A percentile compares a stretch with the other conserved stretches of the same genome.
phyloP scores from a whole-genome alignment of 2,329 filamentous ascomycete species.

The Penicillium sp. region DNA sequence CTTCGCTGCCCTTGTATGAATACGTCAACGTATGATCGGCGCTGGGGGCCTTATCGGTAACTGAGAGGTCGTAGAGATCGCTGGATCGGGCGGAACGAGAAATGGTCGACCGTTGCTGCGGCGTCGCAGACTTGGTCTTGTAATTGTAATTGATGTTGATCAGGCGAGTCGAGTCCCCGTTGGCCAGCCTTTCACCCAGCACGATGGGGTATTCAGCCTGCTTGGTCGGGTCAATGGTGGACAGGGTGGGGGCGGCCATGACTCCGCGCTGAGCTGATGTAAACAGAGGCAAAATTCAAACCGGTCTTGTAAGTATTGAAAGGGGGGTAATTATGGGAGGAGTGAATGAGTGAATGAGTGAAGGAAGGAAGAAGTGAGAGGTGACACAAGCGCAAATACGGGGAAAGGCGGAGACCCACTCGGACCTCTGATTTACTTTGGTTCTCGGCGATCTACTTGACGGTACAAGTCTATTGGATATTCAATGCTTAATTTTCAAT shows the following conservation, averaged over 20 bases:
- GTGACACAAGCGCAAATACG: slow-evolving; percentile 10
- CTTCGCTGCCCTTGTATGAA: slow-evolving; percentile 42
- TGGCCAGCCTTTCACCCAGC: slow-evolving; percentile 43
- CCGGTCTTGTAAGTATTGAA: neutral
- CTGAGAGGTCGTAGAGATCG: slow-evolving; percentile 41
- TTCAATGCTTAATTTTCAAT: neutral
- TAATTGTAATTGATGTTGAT: slow-evolving; percentile 48
- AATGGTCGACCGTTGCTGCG: slow-evolving; percentile 40
- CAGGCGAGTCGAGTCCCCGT: slow-evolving; percentile 25
- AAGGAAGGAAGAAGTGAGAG: neutral
- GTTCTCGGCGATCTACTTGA: neutral
- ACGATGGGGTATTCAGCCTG: slow-evolving; percentile 48
- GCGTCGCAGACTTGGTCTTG: slow-evolving; percentile 43
- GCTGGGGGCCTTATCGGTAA: slow-evolving; percentile 43
- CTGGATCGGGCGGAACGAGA: slow-evolving; percentile 32
- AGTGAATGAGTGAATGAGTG: neutral
- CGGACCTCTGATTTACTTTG: neutral
- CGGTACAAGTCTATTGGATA: neutral
- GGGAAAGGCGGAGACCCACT: slow-evolving; percentile 20
- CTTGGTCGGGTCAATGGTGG: slow-evolving; percentile 44
- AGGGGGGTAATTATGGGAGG: neutral
- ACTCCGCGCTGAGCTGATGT: slow-evolving; percentile 9
- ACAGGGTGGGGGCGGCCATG: slow-evolving; percentile 35
- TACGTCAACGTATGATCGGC: slow-evolving; percentile 41
- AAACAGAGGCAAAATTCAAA: neutral